A percentile compares a stretch with the other conserved stretches of the same genome.
These are phyloP conservation scores for Plasmodium malariae DNA, from an alignment of 169 alveolate genomes.

Conservation along the genomic window DNA sequence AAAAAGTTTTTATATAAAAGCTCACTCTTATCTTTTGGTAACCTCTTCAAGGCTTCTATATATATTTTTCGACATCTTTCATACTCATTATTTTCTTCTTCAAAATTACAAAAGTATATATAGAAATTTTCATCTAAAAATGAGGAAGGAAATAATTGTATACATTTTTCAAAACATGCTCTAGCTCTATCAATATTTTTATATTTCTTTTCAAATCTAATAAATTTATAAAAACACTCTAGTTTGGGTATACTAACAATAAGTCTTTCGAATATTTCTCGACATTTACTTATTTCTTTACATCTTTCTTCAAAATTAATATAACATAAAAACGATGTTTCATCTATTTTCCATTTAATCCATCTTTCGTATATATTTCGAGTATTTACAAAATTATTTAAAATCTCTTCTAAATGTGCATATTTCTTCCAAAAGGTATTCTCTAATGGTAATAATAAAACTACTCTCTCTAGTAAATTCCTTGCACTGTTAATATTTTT, in stretches of 20 bases:
- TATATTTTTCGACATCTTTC: constrained; percentile 94
- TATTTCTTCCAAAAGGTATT: constrained; percentile 99
- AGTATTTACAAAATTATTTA: constrained; percentile 96
- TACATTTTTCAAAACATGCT: constrained; percentile 84
- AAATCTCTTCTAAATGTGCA: constrained; percentile 98
- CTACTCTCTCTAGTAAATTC: constrained; percentile 98
- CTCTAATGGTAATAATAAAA: constrained; percentile 96
- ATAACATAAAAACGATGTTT: constrained; percentile 96
- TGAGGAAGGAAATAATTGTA: constrained; percentile 94
- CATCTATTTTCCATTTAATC: constrained; percentile 98
- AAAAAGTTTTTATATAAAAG: constrained; percentile 91
- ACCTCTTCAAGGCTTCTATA: constrained; percentile 93
- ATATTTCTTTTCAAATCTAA: constrained; percentile 96
- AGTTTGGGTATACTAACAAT: constrained; percentile 94
- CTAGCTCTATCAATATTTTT: constrained; percentile 91
- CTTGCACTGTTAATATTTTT: constrained; percentile 96
- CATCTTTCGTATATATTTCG: constrained; percentile 95
- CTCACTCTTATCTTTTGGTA: constrained; percentile 92
- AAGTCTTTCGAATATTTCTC: constrained; percentile 92
- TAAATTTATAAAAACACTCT: constrained; percentile 93
- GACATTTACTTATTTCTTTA: constrained; percentile 95
- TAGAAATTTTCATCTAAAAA: constrained; percentile 94
- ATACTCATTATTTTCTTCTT: constrained; percentile 92
- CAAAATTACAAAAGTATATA: constrained; percentile 95
- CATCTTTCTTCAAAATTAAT: constrained; percentile 98